These are phyloP conservation scores for Cryptococcus sp. DNA, from an alignment of 1,284 basidiomycete species.

Conservation along the genomic window DNA sequence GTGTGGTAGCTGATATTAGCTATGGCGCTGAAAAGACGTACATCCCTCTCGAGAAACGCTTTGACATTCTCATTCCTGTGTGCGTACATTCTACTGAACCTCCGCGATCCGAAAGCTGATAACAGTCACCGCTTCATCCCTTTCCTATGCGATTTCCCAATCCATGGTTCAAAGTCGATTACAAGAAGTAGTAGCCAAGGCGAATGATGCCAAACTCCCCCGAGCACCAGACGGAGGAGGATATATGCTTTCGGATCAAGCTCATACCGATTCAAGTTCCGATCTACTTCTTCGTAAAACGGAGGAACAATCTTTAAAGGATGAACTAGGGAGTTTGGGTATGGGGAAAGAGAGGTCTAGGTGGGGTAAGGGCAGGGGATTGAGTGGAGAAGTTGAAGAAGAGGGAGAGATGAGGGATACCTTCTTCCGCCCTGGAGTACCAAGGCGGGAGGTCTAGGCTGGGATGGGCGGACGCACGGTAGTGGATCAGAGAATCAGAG, in stretches of 20 bases:
- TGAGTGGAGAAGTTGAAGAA: slow-evolving; percentile 31
- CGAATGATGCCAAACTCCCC: background rate
- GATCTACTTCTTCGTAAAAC: background rate
- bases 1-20: background rate
- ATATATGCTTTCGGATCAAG: background rate
- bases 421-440: slow-evolving; percentile 27
- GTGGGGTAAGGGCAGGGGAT: slow-evolving; percentile 25
- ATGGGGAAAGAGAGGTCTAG: slow-evolving; percentile 15
- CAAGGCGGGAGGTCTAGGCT: slow-evolving; percentile 8
- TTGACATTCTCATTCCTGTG: slow-evolving; percentile 26
- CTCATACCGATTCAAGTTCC: background rate
- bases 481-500: too few relatives aligned
- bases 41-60: slow-evolving; percentile 18
- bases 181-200: background rate
- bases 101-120: background rate
- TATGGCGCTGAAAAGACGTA: slow-evolving; percentile 8
- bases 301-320: slow-evolving; percentile 6
- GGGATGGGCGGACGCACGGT: background rate
- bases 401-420: slow-evolving; percentile 36
- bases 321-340: slow-evolving; percentile 11
- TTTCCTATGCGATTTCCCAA: background rate
- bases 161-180: background rate
- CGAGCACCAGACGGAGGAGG: background rate
- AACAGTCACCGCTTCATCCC: background rate
- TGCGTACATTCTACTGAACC: slow-evolving; percentile 7